phyloP scores from a whole-genome alignment of 2,329 filamentous ascomycete genomes.

The Paecilomyces sp. region DNA sequence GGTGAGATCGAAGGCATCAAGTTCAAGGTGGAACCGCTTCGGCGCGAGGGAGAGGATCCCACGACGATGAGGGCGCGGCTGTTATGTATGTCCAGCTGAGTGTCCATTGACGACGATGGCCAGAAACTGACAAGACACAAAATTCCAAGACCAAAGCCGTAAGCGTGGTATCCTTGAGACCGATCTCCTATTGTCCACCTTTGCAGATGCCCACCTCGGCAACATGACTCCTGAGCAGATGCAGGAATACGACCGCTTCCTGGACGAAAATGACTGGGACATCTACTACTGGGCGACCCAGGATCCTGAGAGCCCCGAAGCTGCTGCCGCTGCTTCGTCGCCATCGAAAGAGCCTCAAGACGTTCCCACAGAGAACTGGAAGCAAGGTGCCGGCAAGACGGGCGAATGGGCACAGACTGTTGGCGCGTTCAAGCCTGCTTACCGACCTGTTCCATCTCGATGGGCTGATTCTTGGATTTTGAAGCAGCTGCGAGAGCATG shows the following conservation, averaged over 20 bases:
- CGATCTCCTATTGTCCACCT: conserved; percentile 92
- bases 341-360: conserved; percentile 25
- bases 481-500: conserved; percentile 69
- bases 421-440: conserved; percentile 88
- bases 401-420: conserved; percentile 97
- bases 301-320: conserved; percentile 52
- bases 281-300: conserved; percentile 99
- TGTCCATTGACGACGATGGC: not conserved
- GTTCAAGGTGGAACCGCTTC: conserved; percentile 86
- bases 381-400: conserved; percentile 44
- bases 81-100: conserved; percentile 44
- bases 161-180: conserved; percentile 95
- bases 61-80: conserved; percentile 84
- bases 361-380: conserved; percentile 39
- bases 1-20: conserved; percentile 81
- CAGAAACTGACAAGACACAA: not conserved
- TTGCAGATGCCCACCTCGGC: conserved; percentile 71
- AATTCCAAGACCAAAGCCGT: conserved; percentile 73
- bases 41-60: conserved; percentile 73
- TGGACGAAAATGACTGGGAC: conserved; percentile 99
- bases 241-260: conserved; percentile 78
- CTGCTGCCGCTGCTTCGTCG: conserved; percentile 27
- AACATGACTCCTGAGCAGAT: conserved; percentile 69
- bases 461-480: conserved; percentile 84
- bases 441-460: conserved; percentile 76